Evolutionary conservation across 306 rosid genomes (phyloP).

Genomic region (Psophocarpus tetragonolobus): DNA sequence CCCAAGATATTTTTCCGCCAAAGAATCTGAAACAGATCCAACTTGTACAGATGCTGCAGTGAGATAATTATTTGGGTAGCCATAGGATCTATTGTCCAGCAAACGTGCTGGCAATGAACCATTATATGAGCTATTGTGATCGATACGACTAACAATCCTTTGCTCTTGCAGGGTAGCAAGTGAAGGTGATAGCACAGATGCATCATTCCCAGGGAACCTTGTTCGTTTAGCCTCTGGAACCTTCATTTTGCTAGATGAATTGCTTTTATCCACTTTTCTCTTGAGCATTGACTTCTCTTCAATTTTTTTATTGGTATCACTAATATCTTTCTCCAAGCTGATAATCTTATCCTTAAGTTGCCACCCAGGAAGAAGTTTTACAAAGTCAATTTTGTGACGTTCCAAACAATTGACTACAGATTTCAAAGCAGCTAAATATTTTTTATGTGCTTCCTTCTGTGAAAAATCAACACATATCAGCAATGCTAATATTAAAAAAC

Average conservation of each 20-base stretch:
- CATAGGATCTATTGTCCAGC: slow-evolving; percentile 36
- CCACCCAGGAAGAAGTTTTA: slow-evolving; percentile 55
- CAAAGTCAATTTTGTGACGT: slow-evolving; percentile 49
- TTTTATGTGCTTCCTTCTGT: slow-evolving; percentile 57
- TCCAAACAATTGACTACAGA: slow-evolving; percentile 54
- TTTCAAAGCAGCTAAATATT: slow-evolving; percentile 58
- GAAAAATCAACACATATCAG: slow-evolving; percentile 31
- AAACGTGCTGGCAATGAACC: slow-evolving; percentile 32
- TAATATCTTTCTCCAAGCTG: slow-evolving; percentile 50
- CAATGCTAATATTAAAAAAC: slow-evolving; percentile 35
- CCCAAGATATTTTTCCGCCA: slow-evolving; percentile 37
- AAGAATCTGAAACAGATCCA: slow-evolving; percentile 40
- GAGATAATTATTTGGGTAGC: slow-evolving; percentile 42
- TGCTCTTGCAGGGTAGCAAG: slow-evolving; percentile 45
- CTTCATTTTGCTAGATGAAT: slow-evolving; percentile 26
- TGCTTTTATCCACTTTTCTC: slow-evolving; percentile 49
- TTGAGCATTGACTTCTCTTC: slow-evolving; percentile 35
- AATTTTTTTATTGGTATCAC: slow-evolving; percentile 33
- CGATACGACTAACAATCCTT: slow-evolving; percentile 36
- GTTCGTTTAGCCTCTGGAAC: slow-evolving; percentile 49
- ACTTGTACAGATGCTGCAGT: slow-evolving; percentile 37
- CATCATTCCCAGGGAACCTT: slow-evolving; percentile 34
- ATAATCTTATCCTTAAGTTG: slow-evolving; percentile 49
- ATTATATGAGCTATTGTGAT: slow-evolving; percentile 44
- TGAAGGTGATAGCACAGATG: slow-evolving; percentile 35